Conservation (phyloP, 2,329 filamentous ascomycete species). For the Xylariomycetidae sp. region DNA sequence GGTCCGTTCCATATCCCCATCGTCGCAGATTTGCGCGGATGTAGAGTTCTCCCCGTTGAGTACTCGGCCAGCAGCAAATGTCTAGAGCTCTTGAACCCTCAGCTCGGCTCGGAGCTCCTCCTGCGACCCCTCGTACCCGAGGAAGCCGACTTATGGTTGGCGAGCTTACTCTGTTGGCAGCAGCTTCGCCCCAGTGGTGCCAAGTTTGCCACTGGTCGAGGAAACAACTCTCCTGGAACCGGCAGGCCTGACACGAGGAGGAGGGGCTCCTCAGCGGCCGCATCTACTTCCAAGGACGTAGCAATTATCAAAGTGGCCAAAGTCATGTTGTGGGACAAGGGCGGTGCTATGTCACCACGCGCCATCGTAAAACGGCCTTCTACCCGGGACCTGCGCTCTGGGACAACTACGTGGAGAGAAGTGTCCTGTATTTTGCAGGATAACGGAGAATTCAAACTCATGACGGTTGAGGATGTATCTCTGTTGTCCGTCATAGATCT, state of each 20-base stretch:
- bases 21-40: conserved; percentile 70
- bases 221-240: conserved; percentile 27
- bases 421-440: conserved; percentile 93
- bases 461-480: conserved; percentile 78
- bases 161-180: conserved; percentile 77
- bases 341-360: conserved; percentile 48
- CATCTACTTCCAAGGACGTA: conserved; percentile 53
- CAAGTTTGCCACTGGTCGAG: conserved; percentile 45
- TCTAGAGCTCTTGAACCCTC: conserved; percentile 50
- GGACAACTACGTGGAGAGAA: conserved; percentile 68
- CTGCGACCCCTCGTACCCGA: conserved; percentile 59
- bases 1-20: conserved; percentile 61
- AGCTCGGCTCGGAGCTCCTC: conserved; percentile 55
- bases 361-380: conserved; percentile 55
- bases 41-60: conserved; percentile 58
- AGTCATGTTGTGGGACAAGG: conserved; percentile 87
- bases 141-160: conserved; percentile 76
- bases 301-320: conserved; percentile 95
- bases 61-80: conserved; percentile 41
- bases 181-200: conserved; percentile 60
- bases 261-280: conserved; percentile 33
- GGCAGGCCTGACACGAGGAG: conserved; percentile 40
- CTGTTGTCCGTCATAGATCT: conserved; percentile 81
- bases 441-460: conserved; percentile 88
- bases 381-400: conserved; percentile 49